These are phyloP conservation scores for Zygosaccharomyces rouxii DNA, from an alignment of 805 yeast species.

Conservation along the genomic window DNA sequence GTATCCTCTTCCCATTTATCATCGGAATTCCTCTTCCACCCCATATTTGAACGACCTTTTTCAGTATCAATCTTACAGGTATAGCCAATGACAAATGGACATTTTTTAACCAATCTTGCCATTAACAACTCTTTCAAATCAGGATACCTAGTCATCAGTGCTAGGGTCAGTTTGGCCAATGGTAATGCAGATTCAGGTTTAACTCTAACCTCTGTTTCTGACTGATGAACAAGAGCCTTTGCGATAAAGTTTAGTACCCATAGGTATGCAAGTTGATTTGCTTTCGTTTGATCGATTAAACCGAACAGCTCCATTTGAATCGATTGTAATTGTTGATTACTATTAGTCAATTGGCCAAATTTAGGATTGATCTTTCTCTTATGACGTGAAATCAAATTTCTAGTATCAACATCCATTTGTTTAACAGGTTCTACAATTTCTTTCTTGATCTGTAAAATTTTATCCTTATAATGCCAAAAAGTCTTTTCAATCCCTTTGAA, in stretches of 20 bases:
- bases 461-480: constrained; percentile 46
- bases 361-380: constrained; percentile 80
- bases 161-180: constrained; percentile 59
- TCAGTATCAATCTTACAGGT: constrained; percentile 72
- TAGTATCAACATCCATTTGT: constrained; percentile 45
- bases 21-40: constrained; percentile 60
- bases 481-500: constrained; percentile 39
- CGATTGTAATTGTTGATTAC: constrained; percentile 51
- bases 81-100: constrained; percentile 84
- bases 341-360: constrained; percentile 85
- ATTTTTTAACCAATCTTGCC: constrained; percentile 86
- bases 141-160: constrained; percentile 47
- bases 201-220: constrained; percentile 86
- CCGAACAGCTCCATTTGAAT: constrained; percentile 49
- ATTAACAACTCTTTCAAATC: constrained; percentile 40
- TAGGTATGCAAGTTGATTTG: constrained; percentile 49
- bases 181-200: constrained; percentile 76
- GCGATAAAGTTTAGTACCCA: constrained; percentile 83
- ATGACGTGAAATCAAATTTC: constrained; percentile 51
- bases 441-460: constrained; percentile 54
- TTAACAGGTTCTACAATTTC: constrained; percentile 54
- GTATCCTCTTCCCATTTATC: constrained; percentile 51
- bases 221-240: constrained; percentile 82
- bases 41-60: constrained; percentile 80
- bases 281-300: constrained; percentile 46